These are phyloP conservation scores for Cladophialophora yegresii DNA, from an alignment of 2,329 filamentous ascomycete species.

Conservation along the genomic window DNA sequence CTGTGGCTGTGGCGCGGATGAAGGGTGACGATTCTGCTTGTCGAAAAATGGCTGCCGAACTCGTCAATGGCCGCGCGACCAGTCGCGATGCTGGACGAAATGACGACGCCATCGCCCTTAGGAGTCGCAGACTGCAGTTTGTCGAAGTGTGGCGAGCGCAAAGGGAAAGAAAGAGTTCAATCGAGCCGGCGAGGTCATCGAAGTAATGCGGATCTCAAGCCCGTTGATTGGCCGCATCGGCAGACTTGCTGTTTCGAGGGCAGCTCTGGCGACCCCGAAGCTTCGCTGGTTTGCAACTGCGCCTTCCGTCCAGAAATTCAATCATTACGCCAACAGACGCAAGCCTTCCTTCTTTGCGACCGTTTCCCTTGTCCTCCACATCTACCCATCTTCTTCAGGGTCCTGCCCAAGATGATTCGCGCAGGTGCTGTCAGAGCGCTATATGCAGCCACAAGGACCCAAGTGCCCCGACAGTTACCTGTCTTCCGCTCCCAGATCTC, in stretches of 20 bases:
- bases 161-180: conserved; percentile 7
- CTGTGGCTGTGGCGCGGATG: conserved; percentile 54
- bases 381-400: conserved; percentile 15
- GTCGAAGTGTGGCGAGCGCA: conserved; percentile 33
- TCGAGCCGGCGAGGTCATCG: conserved; percentile 10
- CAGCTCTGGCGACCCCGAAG: conserved; percentile 23
- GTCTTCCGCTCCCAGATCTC: conserved; percentile 61
- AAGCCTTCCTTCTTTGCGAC: conserved; percentile 18
- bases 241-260: background rate
- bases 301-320: conserved; percentile 21
- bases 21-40: conserved; percentile 39
- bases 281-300: conserved; percentile 35
- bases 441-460: conserved; percentile 54
- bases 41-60: conserved; percentile 37
- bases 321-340: conserved; percentile 29
- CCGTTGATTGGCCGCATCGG: conserved; percentile 17
- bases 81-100: conserved; percentile 47
- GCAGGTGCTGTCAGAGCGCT: conserved; percentile 78
- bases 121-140: conserved; percentile 28
- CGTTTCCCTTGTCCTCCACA: background rate
- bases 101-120: conserved; percentile 49
- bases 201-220: conserved; percentile 9
- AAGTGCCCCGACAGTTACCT: conserved; percentile 54
- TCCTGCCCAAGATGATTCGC: conserved; percentile 74
- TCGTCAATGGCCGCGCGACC: conserved; percentile 46